Evolutionary conservation across 1,284 basidiomycete genomes (phyloP).

Genomic region (Vanrija sp.): DNA sequence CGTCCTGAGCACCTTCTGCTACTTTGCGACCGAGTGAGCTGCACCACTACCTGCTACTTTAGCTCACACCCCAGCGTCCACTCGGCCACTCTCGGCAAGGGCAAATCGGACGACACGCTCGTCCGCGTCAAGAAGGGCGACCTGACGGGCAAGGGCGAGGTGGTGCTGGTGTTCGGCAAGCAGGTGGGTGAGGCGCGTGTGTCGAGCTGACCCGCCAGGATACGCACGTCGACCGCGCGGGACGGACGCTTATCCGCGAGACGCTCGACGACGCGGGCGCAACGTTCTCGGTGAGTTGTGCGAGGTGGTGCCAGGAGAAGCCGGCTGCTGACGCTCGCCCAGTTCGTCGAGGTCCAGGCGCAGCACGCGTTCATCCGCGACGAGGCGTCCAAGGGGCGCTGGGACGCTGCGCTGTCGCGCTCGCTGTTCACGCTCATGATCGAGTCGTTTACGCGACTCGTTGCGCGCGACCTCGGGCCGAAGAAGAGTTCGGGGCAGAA

Average conservation of each 20-base stretch:
- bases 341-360: slow-evolving; percentile 89
- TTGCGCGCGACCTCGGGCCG: slow-evolving; percentile 75
- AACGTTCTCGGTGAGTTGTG: slow-evolving; percentile 58
- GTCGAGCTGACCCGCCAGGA: slow-evolving; percentile 51
- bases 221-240: slow-evolving; percentile 80
- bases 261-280: slow-evolving; percentile 73
- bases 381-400: slow-evolving; percentile 81
- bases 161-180: slow-evolving; percentile 91
- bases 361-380: slow-evolving; percentile 93
- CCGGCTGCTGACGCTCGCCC: slow-evolving; percentile 13
- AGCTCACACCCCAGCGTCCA: slow-evolving; percentile 56
- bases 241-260: slow-evolving; percentile 74
- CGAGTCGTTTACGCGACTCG: slow-evolving; percentile 85
- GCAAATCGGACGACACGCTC: slow-evolving; percentile 71
- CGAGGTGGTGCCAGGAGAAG: background rate
- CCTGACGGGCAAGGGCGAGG: slow-evolving; percentile 69
- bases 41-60: background rate
- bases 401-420: slow-evolving; percentile 83
- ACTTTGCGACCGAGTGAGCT: slow-evolving; percentile 75
- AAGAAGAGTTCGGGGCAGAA: slow-evolving; percentile 51
- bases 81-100: slow-evolving; percentile 76
- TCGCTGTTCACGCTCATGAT: slow-evolving; percentile 80
- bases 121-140: slow-evolving; percentile 67
- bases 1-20: slow-evolving; percentile 79
- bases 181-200: slow-evolving; percentile 56